phyloP scores from a whole-genome alignment of 768 basidiomycete genomes.

The Rhodotorula paludigena region DNA sequence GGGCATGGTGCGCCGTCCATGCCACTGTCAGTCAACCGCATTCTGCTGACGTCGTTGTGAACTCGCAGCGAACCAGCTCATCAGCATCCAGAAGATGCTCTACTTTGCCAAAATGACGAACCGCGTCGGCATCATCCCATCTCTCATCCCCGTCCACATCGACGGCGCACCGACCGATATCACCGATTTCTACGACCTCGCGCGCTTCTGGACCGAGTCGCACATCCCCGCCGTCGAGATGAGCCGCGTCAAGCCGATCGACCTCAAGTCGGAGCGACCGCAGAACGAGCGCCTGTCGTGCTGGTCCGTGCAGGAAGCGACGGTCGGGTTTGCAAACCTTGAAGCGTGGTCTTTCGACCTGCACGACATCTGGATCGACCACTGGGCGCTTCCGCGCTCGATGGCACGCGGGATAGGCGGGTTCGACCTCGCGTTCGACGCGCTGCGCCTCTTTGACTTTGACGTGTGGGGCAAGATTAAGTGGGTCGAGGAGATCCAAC shows the following conservation, averaged over 20 bases:
- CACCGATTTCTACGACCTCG: slow-evolving; percentile 33
- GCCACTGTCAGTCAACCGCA: background rate
- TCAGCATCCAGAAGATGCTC: slow-evolving; percentile 31
- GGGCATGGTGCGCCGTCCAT: slow-evolving; percentile 28
- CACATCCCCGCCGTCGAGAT: slow-evolving; percentile 32
- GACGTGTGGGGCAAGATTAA: background rate
- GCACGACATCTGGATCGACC: slow-evolving; percentile 26
- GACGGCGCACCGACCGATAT: slow-evolving; percentile 21
- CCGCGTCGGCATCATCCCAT: slow-evolving; percentile 35
- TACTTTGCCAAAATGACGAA: slow-evolving; percentile 32
- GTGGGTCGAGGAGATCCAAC: slow-evolving; percentile 19
- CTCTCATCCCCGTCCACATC: slow-evolving; percentile 34
- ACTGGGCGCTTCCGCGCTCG: slow-evolving; percentile 33
- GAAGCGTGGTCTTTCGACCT: slow-evolving; percentile 22
- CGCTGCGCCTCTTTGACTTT: slow-evolving; percentile 29
- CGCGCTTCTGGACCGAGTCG: slow-evolving; percentile 29
- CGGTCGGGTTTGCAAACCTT: slow-evolving; percentile 25
- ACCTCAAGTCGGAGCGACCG: background rate
- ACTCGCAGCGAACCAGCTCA: slow-evolving; percentile 33
- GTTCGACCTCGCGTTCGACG: slow-evolving; percentile 33
- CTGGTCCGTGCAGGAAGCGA: slow-evolving; percentile 34
- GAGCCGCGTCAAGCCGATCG: slow-evolving; percentile 11
- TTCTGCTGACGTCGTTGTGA: background rate
- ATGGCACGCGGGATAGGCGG: slow-evolving; percentile 21
- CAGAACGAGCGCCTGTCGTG: slow-evolving; percentile 30